phyloP scores from a whole-genome alignment of 1,284 basidiomycete species.

The Lentinula novae-zelandiae region DNA sequence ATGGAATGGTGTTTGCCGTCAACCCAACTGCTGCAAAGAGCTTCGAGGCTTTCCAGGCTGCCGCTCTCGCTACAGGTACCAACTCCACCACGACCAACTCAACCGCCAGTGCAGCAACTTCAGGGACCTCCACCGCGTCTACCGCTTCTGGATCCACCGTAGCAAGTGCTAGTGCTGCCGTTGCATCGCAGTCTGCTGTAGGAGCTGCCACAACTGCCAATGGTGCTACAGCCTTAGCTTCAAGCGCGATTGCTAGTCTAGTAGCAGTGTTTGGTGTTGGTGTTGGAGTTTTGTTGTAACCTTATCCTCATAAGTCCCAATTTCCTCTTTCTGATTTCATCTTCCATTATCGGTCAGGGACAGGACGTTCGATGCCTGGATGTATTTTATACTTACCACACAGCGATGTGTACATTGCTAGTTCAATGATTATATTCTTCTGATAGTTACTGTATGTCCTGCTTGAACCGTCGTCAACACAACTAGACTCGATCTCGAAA shows the following conservation, averaged over 20 bases:
- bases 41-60: slow-evolving; percentile 14
- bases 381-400: not conserved
- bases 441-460: not conserved
- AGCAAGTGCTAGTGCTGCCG: not conserved
- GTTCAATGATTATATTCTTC: not conserved
- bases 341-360: not conserved
- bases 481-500: not conserved
- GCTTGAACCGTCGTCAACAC: not conserved
- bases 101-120: not conserved
- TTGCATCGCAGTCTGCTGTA: slow-evolving; percentile 1
- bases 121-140: not conserved
- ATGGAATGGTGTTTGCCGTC: slow-evolving; percentile 18
- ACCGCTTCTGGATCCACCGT: not conserved
- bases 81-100: not conserved
- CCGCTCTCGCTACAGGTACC: slow-evolving; percentile 5
- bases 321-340: not conserved
- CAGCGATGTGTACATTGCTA: not conserved
- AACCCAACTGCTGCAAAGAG: slow-evolving; percentile 18
- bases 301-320: not conserved
- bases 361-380: not conserved
- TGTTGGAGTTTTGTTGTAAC: slow-evolving; percentile 4
- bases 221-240: slow-evolving; percentile 5
- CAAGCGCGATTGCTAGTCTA: slow-evolving; percentile 7
- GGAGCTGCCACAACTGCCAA: not conserved
- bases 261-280: slow-evolving; percentile 2